A percentile compares a stretch with the other conserved stretches of the same genome.
phyloP scores from a whole-genome alignment of 345 rosid species.

The Eucalyptus shirleyi region DNA sequence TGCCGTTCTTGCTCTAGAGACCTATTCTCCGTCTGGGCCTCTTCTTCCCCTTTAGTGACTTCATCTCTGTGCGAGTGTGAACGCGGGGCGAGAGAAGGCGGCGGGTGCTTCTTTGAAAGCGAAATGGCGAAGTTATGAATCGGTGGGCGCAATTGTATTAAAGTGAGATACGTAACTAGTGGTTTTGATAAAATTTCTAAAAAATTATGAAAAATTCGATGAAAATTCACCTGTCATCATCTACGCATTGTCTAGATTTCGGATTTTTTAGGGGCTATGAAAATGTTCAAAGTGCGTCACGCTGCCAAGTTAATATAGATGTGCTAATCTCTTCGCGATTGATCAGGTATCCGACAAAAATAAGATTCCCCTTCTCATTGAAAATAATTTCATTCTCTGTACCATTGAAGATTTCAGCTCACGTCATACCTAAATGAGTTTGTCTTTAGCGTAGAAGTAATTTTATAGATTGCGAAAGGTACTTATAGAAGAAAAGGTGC shows the following conservation, averaged over 20 bases:
- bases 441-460: neutral
- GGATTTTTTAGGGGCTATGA: neutral
- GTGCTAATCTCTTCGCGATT: fast-evolving
- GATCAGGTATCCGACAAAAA: neutral
- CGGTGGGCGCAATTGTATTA: neutral
- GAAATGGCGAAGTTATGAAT: too few species aligned
- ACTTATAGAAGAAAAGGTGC: neutral
- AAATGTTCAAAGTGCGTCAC: neutral
- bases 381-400: neutral
- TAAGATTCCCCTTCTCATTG: neutral
- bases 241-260: neutral
- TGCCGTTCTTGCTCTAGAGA: too few species aligned
- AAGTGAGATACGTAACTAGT: neutral
- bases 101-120: too few species aligned
- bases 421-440: neutral
- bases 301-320: too few species aligned
- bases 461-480: neutral
- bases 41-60: too few species aligned
- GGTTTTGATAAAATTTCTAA: neutral
- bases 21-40: too few species aligned
- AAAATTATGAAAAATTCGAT: neutral
- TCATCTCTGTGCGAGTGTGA: too few species aligned
- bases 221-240: neutral
- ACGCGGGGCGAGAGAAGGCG: too few species aligned
- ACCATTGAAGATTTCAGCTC: neutral